These are phyloP conservation scores for Epichloe festucae DNA, from an alignment of 2,329 filamentous ascomycete species.

Conservation along the genomic window DNA sequence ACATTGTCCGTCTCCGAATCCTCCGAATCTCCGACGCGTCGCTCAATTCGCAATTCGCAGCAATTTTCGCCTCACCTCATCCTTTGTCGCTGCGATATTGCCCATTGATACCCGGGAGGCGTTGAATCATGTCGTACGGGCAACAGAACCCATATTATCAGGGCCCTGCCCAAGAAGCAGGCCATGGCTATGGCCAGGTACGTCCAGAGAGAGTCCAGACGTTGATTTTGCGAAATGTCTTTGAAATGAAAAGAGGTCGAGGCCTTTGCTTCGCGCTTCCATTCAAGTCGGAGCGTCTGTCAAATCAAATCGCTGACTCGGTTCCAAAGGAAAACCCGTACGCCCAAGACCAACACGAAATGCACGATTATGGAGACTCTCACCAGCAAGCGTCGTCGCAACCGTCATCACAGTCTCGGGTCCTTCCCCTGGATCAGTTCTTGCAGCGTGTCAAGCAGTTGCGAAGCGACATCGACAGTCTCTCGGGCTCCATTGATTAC, in stretches of 20 bases:
- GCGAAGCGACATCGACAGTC: slow-evolving; percentile 52
- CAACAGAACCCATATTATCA: slow-evolving; percentile 13
- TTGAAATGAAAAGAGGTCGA: not conserved
- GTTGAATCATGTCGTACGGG: slow-evolving; percentile 12
- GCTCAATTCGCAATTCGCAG: not conserved
- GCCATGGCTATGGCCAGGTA: slow-evolving; percentile 10
- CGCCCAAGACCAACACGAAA: slow-evolving; percentile 34
- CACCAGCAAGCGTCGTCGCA: slow-evolving; percentile 18
- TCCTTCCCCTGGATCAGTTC: slow-evolving; percentile 53
- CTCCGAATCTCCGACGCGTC: not conserved
- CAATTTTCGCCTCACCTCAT: not conserved
- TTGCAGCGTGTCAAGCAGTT: slow-evolving; percentile 52
- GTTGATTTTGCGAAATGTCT: too few species aligned
- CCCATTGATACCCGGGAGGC: not conserved
- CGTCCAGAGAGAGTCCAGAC: not conserved
- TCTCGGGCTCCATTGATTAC: slow-evolving; percentile 53
- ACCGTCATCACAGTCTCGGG: slow-evolving; percentile 11
- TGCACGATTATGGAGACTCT: slow-evolving; percentile 34
- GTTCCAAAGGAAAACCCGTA: not conserved
- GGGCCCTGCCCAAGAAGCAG: slow-evolving; percentile 10
- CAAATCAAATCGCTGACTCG: not conserved
- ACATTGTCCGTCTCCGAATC: not conserved
- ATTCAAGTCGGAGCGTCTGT: not conserved
- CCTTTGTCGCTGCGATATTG: not conserved
- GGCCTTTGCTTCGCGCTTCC: not conserved